A percentile compares a stretch with the other conserved stretches of the same genome.
phyloP scores from a whole-genome alignment of 1,139 yeast genomes.

The Meyerozyma sp. region DNA sequence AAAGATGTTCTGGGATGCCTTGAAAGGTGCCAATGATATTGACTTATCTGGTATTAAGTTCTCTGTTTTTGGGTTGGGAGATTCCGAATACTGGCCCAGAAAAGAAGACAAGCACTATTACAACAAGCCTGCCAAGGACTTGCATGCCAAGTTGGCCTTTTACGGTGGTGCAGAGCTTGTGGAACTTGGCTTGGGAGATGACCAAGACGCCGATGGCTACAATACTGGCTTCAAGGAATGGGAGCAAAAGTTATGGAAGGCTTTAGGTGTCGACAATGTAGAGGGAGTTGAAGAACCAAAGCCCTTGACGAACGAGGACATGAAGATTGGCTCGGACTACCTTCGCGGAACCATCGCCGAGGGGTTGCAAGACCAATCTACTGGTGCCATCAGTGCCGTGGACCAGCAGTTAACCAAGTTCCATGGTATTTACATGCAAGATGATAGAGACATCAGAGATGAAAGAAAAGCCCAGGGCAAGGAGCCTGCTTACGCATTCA shows the following conservation, averaged over 20 bases:
- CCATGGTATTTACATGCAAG: constrained; percentile 99
- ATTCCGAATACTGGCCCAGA: constrained; percentile 95
- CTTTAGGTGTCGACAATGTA: constrained; percentile 79
- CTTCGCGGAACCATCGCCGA: constrained; percentile 92
- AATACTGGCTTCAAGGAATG: constrained; percentile 84
- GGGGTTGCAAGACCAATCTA: constrained; percentile 73
- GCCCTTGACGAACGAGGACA: constrained; percentile 93
- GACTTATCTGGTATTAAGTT: constrained; percentile 68
- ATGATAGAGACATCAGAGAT: constrained; percentile 94
- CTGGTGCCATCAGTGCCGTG: constrained; percentile 89
- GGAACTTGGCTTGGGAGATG: constrained; percentile 88
- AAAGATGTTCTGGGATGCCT: constrained; percentile 81
- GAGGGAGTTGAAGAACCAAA: constrained; percentile 92
- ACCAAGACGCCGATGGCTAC: constrained; percentile 95
- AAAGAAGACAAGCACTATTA: constrained; percentile 91
- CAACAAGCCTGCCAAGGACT: constrained; percentile 85
- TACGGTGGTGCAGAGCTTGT: constrained; percentile 71
- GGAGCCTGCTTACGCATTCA: constrained; percentile 93
- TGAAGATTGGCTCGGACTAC: constrained; percentile 80
- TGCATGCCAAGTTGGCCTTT: constrained; percentile 55
- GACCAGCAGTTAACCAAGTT: constrained; percentile 95
- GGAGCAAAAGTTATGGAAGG: constrained; percentile 84
- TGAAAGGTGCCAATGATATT: constrained; percentile 64
- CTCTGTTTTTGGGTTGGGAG: constrained; percentile 89
- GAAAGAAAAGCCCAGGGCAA: constrained; percentile 86